Percentiles rank a stretch among this genome's conserved stretches.
Conservation (phyloP, 148 eudicot genomes). For the Suaeda aralocaspica region DNA sequence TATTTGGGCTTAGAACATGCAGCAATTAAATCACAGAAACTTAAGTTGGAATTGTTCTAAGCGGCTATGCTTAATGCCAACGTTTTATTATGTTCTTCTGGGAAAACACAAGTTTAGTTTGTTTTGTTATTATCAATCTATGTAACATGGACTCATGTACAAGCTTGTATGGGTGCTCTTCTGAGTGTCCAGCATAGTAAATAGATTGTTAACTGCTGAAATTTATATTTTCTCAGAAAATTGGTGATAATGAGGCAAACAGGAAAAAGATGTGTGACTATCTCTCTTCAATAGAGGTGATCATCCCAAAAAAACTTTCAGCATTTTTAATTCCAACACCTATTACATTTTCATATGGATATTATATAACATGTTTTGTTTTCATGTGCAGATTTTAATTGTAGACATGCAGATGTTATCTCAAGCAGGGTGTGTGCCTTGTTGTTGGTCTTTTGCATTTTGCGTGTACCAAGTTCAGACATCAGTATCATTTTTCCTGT, state of each 20-base stretch:
- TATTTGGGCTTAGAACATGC: background rate
- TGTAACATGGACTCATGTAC: too few species aligned
- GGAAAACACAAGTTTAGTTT: too few species aligned
- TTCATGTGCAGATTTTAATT: constrained; percentile 57
- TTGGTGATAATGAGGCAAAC: constrained; percentile 58
- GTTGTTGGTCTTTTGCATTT: background rate
- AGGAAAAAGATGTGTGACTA: constrained; percentile 85
- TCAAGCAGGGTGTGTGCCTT: constrained; percentile 62
- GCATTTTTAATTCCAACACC: constrained; percentile 1
- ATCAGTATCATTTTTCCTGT: background rate
- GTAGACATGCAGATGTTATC: constrained; percentile 95
- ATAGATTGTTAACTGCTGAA: constrained; percentile 3
- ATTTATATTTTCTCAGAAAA: constrained; percentile 56
- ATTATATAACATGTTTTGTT: background rate
- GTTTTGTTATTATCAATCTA: too few species aligned
- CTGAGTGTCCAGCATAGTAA: too few species aligned
- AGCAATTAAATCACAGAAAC: too few species aligned
- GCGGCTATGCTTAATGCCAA: too few species aligned
- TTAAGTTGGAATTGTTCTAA: too few species aligned
- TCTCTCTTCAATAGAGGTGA: constrained; percentile 93
- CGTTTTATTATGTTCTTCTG: too few species aligned
- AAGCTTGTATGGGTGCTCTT: too few species aligned
- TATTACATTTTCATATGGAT: background rate
- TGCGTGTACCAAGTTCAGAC: constrained; percentile 9
- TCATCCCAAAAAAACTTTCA: background rate